Percentiles rank a stretch among this genome's conserved stretches.
phyloP scores from a whole-genome alignment of 257 asterid species.

The Plantago ovata region DNA sequence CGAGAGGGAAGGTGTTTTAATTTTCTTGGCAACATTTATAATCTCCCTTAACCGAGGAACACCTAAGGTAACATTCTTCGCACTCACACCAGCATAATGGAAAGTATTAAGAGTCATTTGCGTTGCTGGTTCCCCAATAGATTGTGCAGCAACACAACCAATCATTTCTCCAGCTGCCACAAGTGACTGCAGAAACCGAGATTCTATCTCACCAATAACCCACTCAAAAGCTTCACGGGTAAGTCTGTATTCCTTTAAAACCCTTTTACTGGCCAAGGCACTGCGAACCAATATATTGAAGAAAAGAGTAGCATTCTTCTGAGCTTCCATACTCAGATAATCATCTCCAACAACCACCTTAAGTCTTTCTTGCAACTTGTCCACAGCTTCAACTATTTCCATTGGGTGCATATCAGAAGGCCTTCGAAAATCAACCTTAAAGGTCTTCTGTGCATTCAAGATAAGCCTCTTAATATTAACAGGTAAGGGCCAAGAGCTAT shows the following conservation, averaged over 20 bases:
- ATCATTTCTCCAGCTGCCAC: conserved; percentile 99
- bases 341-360: conserved; percentile 99
- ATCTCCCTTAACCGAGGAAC: conserved; percentile 99
- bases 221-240: conserved; percentile 96
- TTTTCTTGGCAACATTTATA: conserved; percentile 95
- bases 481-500: conserved; percentile 90
- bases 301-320: conserved; percentile 96
- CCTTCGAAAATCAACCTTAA: conserved; percentile 87
- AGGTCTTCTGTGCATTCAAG: conserved; percentile 90
- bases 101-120: conserved; percentile 99
- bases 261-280: conserved; percentile 95
- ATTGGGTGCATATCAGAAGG: conserved; percentile 97
- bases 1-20: conserved; percentile 96
- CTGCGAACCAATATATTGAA: conserved; percentile 93
- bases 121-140: conserved; percentile 98
- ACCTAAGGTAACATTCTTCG: conserved; percentile 97
- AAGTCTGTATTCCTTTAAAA: conserved; percentile 85
- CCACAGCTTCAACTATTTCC: conserved; percentile 99
- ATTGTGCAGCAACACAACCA: conserved; percentile 98
- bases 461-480: conserved; percentile 89
- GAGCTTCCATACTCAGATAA: conserved; percentile 96
- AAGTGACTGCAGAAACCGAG: conserved; percentile 96
- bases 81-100: conserved; percentile 99
- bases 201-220: conserved; percentile 97
- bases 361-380: conserved; percentile 92